A percentile compares a stretch with the other conserved stretches of the same genome.
Evolutionary conservation across 805 yeast genomes (phyloP).

Genomic region (Groenewaldozyma tartarivorans): DNA sequence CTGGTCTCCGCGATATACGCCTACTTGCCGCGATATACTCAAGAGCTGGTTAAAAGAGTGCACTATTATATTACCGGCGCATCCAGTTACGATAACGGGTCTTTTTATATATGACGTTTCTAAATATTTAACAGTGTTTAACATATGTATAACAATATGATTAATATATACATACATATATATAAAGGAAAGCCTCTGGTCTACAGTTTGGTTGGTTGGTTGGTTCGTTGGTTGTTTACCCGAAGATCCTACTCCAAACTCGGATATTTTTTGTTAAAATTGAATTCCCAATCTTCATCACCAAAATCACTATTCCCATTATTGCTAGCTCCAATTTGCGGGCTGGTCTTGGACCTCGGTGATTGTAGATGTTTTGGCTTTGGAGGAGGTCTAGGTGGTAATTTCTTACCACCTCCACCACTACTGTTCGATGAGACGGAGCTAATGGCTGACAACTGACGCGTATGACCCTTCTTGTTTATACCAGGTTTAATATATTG

Average conservation of each 20-base stretch:
- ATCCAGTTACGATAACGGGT: not conserved
- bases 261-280: conserved; percentile 21
- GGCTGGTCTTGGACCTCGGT: conserved; percentile 10
- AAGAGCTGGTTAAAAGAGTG: not conserved
- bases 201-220: not conserved
- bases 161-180: not conserved
- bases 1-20: conserved; percentile 7
- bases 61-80: conserved; percentile 8
- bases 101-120: no score
- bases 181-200: conserved; percentile 1
- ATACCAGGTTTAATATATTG: no score
- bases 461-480: conserved; percentile 4
- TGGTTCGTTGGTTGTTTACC: not conserved
- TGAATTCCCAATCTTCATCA: conserved; percentile 20
- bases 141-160: no score
- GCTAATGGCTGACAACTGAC: conserved; percentile 14
- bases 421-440: conserved; percentile 12
- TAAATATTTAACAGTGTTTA: no score
- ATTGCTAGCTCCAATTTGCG: not conserved
- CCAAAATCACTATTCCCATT: conserved; percentile 3
- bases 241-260: conserved; percentile 12
- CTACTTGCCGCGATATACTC: conserved; percentile 7
- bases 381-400: conserved; percentile 13
- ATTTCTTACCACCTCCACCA: conserved; percentile 6
- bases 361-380: conserved; percentile 21